These are phyloP conservation scores for Thamnidium elegans DNA, from an alignment of 192 early-diverging fungal species.

Conservation along the genomic window DNA sequence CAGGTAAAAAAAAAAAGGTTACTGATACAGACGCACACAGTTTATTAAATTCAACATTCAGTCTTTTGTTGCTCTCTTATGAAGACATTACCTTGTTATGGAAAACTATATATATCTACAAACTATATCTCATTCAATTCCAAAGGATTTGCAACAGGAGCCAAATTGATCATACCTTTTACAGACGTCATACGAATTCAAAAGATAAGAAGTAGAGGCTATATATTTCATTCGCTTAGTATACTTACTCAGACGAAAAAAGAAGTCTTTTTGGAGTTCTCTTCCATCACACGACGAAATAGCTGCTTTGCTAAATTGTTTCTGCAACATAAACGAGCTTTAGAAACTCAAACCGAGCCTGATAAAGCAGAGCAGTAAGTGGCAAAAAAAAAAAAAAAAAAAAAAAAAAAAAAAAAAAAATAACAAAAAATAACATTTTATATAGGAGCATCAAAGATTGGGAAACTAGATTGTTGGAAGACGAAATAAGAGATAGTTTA, in stretches of 20 bases:
- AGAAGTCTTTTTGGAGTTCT: constrained; percentile 63
- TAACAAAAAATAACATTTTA: neutral
- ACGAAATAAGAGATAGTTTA: neutral
- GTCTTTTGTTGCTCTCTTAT: constrained; percentile 51
- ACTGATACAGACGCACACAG: no score
- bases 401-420: no score
- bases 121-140: constrained; percentile 65
- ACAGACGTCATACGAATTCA: constrained; percentile 46
- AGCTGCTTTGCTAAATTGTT: constrained; percentile 40
- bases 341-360: neutral
- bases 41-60: neutral
- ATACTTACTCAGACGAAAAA: constrained; percentile 46
- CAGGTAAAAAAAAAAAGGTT: constrained; percentile 29
- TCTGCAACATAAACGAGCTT: constrained; percentile 14
- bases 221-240: constrained; percentile 45
- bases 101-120: constrained; percentile 58
- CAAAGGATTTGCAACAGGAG: constrained; percentile 46
- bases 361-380: constrained; percentile 19
- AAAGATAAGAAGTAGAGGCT: constrained; percentile 40
- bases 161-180: constrained; percentile 57
- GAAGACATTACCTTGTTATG: constrained; percentile 53
- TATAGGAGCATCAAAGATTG: constrained; percentile 17
- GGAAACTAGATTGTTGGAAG: constrained; percentile 8
- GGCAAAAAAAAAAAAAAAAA: no score
- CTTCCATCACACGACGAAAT: constrained; percentile 40